phyloP scores from a whole-genome alignment of 306 rosid species.

The Gastrolobium bilobum region DNA sequence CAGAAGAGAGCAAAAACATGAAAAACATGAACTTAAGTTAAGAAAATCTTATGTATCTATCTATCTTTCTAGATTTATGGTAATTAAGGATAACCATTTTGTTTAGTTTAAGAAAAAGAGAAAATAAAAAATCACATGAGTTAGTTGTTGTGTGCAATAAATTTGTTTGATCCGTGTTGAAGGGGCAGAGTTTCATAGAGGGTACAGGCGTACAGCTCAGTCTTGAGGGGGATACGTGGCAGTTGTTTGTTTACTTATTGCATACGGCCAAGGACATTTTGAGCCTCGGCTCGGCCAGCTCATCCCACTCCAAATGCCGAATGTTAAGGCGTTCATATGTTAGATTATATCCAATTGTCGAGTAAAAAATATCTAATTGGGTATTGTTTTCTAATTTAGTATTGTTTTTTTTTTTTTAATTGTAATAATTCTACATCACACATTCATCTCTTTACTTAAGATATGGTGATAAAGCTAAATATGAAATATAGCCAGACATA shows the following conservation, averaged over 20 bases:
- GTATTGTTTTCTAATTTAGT: no score
- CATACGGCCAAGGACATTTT: slow-evolving; percentile 21
- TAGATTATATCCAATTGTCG: no score
- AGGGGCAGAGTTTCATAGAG: slow-evolving; percentile 2
- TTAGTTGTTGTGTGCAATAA: slow-evolving; percentile 49
- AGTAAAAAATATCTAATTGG: no score
- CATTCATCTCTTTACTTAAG: no score
- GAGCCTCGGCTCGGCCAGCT: slow-evolving; percentile 16
- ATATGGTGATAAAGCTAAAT: no score
- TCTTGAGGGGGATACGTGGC: slow-evolving; percentile 36
- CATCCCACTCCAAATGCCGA: slow-evolving; percentile 34
- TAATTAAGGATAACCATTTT: background rate
- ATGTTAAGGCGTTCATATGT: background rate
- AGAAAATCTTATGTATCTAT: background rate
- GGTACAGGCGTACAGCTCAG: background rate
- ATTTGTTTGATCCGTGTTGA: slow-evolving; percentile 40
- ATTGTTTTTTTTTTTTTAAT: no score
- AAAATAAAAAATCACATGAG: slow-evolving; percentile 13
- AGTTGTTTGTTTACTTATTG: background rate
- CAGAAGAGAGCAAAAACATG: background rate
- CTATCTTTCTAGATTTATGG: background rate
- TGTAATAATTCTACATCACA: no score
- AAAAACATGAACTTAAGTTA: background rate
- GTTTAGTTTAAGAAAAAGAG: background rate
- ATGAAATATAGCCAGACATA: no score